Base-by-base conservation (phyloP, 129 eudicot species). In the Helichrysum umbraculigerum region DNA sequence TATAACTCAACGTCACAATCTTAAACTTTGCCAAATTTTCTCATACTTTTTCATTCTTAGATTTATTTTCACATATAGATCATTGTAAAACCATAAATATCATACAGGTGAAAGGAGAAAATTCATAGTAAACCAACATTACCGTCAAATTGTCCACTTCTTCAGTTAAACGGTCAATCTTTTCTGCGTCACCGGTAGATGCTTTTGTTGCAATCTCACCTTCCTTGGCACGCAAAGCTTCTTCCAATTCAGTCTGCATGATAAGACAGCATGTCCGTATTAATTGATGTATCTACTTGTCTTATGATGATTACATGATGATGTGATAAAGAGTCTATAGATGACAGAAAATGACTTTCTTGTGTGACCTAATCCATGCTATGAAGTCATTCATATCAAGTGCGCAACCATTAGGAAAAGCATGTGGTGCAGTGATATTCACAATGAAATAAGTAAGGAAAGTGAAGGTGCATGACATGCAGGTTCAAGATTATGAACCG, bases 121-220 rank as follows among this genome's bases (percentile, higher is more conserved):
- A 16, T 11, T 70, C 37, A 35, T 21, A 34, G 11, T 56, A 75
- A 72, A 64, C 64, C 60, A 58, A 54, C 79, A 79, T 81, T 87
- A 94, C 98, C 91, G 90, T 89, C 78, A 94, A 75, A 20, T 75
- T 75, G 66, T 87, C 92, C 83, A 94, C 81, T 83, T 94, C 98
- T 58, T 76, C 91, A 72, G 86, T 83, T 62, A 91, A 72, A 56
- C 87, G 72, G 68, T 89, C 91, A 59, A 91, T 82, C 82, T 87
- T 84, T 70, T 75, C 92, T 11, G 82, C 71, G 22, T 87, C 89
- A 21, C 62, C 3, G 0, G 29, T 19, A 71, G 89, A 75, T 68
- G 93, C 88, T 65, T 85, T 87, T 75, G 85, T 85, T 75, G 94
- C 85, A 79, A 70, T 52, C 77, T 84, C 94, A 60, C 78, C 90